Percentiles rank a stretch among this genome's conserved stretches.
phyloP scores from a whole-genome alignment of 805 yeast species.

The Ogataea zsoltii region DNA sequence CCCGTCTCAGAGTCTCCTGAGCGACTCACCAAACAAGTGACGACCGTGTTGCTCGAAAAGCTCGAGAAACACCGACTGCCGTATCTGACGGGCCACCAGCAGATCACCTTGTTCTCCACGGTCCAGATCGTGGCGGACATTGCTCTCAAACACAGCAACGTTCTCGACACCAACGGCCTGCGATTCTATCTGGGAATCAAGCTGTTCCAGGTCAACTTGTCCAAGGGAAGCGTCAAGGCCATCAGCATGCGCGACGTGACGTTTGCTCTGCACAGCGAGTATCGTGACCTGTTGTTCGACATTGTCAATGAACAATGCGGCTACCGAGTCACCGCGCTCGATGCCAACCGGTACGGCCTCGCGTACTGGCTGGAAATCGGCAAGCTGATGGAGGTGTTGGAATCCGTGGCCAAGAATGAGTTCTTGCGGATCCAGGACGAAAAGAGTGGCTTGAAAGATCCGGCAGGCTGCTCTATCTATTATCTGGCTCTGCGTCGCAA shows the following conservation, averaged over 20 bases:
- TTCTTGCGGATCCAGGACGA: conserved; percentile 45
- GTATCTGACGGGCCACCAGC: conserved; percentile 86
- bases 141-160: conserved; percentile 40
- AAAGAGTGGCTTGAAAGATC: conserved; percentile 57
- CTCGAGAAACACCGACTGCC: conserved; percentile 71
- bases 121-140: conserved; percentile 64
- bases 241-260: conserved; percentile 77
- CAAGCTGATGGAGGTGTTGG: conserved; percentile 55
- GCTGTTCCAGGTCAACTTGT: conserved; percentile 50
- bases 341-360: conserved; percentile 60
- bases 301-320: conserved; percentile 45
- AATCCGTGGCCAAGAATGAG: conserved; percentile 69
- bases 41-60: conserved; percentile 46
- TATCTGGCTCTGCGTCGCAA: conserved; percentile 80
- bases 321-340: conserved; percentile 57
- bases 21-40: conserved; percentile 30
- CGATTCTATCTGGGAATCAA: conserved; percentile 72
- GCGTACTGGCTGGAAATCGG: conserved; percentile 65
- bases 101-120: conserved; percentile 72
- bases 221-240: conserved; percentile 34
- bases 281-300: conserved; percentile 64
- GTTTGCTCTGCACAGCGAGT: conserved; percentile 86
- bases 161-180: conserved; percentile 65
- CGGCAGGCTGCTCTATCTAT: conserved; percentile 69
- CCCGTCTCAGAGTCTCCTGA: conserved; percentile 26